A percentile compares a stretch with the other conserved stretches of the same genome.
These are phyloP conservation scores for Dacryopinax primogenitus DNA, from an alignment of 768 basidiomycete species.

Conservation along the genomic window DNA sequence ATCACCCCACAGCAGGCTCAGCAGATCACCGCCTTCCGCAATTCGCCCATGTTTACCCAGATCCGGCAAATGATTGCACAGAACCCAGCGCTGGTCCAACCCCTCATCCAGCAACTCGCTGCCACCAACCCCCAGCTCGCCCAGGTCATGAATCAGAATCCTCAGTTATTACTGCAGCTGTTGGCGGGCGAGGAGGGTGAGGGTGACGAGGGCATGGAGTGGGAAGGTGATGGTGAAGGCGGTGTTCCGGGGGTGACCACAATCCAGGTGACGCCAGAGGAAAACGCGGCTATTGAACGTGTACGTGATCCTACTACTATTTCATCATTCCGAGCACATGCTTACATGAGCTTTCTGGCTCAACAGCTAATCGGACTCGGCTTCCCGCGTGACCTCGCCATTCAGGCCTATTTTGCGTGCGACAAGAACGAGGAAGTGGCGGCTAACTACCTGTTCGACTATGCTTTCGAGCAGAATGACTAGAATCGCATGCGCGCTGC, in stretches of 20 bases:
- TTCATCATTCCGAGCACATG: background rate
- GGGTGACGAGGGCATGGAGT: constrained; percentile 27
- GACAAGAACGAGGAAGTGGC: constrained; percentile 96
- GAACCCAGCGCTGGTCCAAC: constrained; percentile 69
- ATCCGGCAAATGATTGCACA: constrained; percentile 56
- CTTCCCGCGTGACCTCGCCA: constrained; percentile 64
- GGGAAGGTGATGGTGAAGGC: constrained; percentile 29
- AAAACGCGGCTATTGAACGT: constrained; percentile 75
- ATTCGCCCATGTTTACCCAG: constrained; percentile 54
- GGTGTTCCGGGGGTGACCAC: constrained; percentile 39
- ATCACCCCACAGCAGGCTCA: constrained; percentile 36
- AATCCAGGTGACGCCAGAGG: constrained; percentile 72
- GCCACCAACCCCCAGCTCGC: constrained; percentile 61
- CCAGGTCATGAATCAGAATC: constrained; percentile 54
- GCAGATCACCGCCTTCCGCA: constrained; percentile 34
- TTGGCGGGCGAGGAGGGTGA: constrained; percentile 37
- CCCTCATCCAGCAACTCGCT: constrained; percentile 71
- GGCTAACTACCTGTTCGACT: constrained; percentile 84
- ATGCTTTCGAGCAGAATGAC: constrained; percentile 30
- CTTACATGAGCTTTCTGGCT: constrained; percentile 12
- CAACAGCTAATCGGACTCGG: constrained; percentile 71
- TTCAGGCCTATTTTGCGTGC: constrained; percentile 88
- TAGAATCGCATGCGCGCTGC: background rate
- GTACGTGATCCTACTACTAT: constrained; percentile 39
- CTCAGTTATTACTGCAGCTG: constrained; percentile 51